Percentiles rank a stretch among this genome's conserved stretches.
These are phyloP conservation scores for Postia placenta DNA, from an alignment of 768 basidiomycete genomes.

Conservation along the genomic window DNA sequence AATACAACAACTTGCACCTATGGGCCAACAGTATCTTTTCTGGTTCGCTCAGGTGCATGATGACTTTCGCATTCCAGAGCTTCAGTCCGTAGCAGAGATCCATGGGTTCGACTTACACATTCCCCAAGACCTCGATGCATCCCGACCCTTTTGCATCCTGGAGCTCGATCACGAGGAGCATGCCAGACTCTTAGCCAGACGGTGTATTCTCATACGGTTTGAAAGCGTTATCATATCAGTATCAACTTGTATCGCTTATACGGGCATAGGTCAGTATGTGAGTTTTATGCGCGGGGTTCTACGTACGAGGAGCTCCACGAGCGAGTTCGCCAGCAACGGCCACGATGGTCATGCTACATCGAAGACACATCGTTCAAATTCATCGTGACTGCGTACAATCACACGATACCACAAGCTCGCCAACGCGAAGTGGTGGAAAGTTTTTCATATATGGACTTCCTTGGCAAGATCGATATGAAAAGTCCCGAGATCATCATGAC, in stretches of 20 bases:
- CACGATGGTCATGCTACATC: conserved; percentile 54
- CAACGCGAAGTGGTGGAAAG: conserved; percentile 66
- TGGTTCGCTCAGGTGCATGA: conserved; percentile 78
- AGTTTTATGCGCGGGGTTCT: conserved; percentile 67
- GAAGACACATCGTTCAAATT: conserved; percentile 78
- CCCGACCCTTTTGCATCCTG: conserved; percentile 71
- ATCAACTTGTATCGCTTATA: background rate
- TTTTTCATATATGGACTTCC: conserved; percentile 81
- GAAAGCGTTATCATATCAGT: background rate
- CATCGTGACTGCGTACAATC: conserved; percentile 66
- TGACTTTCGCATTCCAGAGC: conserved; percentile 81
- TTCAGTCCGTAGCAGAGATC: conserved; percentile 70
- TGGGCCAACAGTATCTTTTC: conserved; percentile 41
- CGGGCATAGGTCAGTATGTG: conserved; percentile 60
- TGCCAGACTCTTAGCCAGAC: conserved; percentile 60
- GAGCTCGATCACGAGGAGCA: conserved; percentile 66
- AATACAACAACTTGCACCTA: too few species aligned
- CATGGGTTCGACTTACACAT: conserved; percentile 52
- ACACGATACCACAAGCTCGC: conserved; percentile 60
- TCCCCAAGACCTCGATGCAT: conserved; percentile 42
- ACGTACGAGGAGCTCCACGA: conserved; percentile 69
- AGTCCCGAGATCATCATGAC: conserved; percentile 66
- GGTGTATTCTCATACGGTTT: conserved; percentile 84
- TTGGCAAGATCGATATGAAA: conserved; percentile 78
- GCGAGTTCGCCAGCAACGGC: conserved; percentile 34